Evolutionary conservation across 805 yeast genomes (phyloP).

Genomic region (Candida sanyiensis): DNA sequence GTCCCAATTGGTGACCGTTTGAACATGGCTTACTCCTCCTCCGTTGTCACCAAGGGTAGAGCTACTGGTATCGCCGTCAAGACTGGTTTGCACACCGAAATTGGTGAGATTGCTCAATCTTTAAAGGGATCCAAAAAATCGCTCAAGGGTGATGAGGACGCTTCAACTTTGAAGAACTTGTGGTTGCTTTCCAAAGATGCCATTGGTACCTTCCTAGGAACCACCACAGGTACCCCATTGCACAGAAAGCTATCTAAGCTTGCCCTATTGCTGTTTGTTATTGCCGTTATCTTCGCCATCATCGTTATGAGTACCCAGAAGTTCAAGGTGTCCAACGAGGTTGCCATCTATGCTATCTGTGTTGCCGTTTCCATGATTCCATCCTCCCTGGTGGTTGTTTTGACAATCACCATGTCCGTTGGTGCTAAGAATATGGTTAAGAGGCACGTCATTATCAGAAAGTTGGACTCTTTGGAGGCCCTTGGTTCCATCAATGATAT

Average conservation of each 20-base stretch:
- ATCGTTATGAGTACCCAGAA: slow-evolving; percentile 83
- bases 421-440: slow-evolving; percentile 69
- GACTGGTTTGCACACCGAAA: slow-evolving; percentile 70
- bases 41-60: slow-evolving; percentile 68
- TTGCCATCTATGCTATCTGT: slow-evolving; percentile 85
- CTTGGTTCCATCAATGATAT: slow-evolving; percentile 74
- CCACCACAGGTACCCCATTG: slow-evolving; percentile 75
- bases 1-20: slow-evolving; percentile 69
- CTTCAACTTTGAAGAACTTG: slow-evolving; percentile 34
- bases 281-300: slow-evolving; percentile 83
- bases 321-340: slow-evolving; percentile 68
- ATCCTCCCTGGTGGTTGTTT: slow-evolving; percentile 70
- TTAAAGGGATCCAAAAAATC: slow-evolving; percentile 38
- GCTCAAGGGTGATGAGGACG: slow-evolving; percentile 40
- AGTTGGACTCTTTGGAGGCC: slow-evolving; percentile 72
- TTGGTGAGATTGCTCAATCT: slow-evolving; percentile 66
- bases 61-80: slow-evolving; percentile 61
- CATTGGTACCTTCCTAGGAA: slow-evolving; percentile 67
- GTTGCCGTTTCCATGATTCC: slow-evolving; percentile 78
- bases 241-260: slow-evolving; percentile 70
- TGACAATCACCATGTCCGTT: slow-evolving; percentile 82
- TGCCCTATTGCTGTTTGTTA: slow-evolving; percentile 62
- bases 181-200: slow-evolving; percentile 43
- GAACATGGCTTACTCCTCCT: slow-evolving; percentile 66
- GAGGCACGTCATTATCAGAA: slow-evolving; percentile 67